Evolutionary conservation across 2,329 filamentous ascomycete species (phyloP), one percentile per base, ranked within the genome.

Genomic region (Bretziella fagacearum): DNA sequence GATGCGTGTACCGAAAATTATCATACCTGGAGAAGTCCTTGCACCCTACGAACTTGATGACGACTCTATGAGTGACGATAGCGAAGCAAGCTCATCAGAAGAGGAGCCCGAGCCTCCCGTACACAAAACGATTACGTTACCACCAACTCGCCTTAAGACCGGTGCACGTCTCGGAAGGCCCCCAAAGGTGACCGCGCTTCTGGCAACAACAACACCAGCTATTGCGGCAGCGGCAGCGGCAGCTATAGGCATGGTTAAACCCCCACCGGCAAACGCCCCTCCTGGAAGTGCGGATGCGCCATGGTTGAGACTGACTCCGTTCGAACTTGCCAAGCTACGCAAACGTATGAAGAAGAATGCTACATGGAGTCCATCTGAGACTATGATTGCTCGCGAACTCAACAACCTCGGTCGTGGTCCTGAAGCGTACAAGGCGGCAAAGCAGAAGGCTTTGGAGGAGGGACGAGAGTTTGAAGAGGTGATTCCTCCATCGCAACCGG

Each of bases 291-390:
- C 65, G 2, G 71, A 79, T 55, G 70, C 73, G 8, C 77, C 77
- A 0, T 81, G 77, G 77, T 64, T 80, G 20, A 74, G 75, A 54
- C 65, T 81, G 30, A 80, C 76, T 5, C 65, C 69, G 13, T 79
- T 73, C 52, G 77, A 81, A 57, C 65, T 81, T 40, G 77, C 76
- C 1, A 72, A 77, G 52, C 67, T 91, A 6, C 69, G 84, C 51
- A 91, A 91, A 63, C 72, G 81, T 15, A 91, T 91, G 84, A 91
- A 91, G 71, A 91, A 91, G 68, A 91, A 91, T 56, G 81, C 83
- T 0, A 79, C 83, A 3, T 91, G 84, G 84, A 78, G 75, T 2
- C 84, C 84, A 0, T 87, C 81, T 52, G 81, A 84, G 55, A 87
- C 84, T 0, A 91, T 91, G 84, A 83, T 89, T 53, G 74, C 81